phyloP scores from a whole-genome alignment of 352 stramenopile genomes.

The Phytophthora pluvialis region DNA sequence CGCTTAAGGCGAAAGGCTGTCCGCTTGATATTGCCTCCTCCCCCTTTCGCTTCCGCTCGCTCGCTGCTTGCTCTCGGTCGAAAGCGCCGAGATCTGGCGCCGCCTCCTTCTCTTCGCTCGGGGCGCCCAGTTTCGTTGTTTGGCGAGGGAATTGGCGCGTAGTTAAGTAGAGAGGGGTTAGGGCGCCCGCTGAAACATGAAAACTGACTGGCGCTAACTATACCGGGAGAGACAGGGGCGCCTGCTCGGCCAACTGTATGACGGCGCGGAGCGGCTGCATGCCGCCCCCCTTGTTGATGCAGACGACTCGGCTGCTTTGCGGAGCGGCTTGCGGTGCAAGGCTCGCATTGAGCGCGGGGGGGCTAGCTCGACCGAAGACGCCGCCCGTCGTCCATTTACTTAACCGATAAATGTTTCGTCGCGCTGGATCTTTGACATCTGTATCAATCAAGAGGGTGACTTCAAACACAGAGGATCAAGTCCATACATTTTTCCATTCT shows the following conservation, averaged over 20 bases:
- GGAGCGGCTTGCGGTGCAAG: neutral
- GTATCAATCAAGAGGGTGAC: slow-evolving; percentile 7
- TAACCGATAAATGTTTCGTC: slow-evolving; percentile 1
- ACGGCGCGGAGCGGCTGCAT: neutral
- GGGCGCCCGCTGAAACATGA: slow-evolving; percentile 34
- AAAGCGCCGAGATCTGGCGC: slow-evolving; percentile 20
- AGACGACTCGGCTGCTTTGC: slow-evolving; percentile 3
- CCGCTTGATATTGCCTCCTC: neutral
- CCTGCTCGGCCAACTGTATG: slow-evolving; percentile 6
- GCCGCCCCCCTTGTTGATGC: neutral
- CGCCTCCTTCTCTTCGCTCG: slow-evolving; percentile 9
- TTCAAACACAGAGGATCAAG: slow-evolving; percentile 3
- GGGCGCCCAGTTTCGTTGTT: slow-evolving; percentile 25
- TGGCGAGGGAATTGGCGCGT: slow-evolving; percentile 5
- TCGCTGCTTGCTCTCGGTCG: neutral
- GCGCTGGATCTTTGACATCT: slow-evolving; percentile 8
- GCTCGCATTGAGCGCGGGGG: neutral
- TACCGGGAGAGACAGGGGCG: slow-evolving; percentile 18
- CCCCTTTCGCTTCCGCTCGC: neutral
- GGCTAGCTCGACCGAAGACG: neutral
- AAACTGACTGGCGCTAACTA: slow-evolving; percentile 20
- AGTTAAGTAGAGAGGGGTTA: slow-evolving; percentile 19
- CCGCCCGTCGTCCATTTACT: neutral
- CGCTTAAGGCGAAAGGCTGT: too few species aligned
- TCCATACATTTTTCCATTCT: neutral